These are phyloP conservation scores for Candida frijolesensis DNA, from an alignment of 1,139 yeast genomes.

Conservation along the genomic window DNA sequence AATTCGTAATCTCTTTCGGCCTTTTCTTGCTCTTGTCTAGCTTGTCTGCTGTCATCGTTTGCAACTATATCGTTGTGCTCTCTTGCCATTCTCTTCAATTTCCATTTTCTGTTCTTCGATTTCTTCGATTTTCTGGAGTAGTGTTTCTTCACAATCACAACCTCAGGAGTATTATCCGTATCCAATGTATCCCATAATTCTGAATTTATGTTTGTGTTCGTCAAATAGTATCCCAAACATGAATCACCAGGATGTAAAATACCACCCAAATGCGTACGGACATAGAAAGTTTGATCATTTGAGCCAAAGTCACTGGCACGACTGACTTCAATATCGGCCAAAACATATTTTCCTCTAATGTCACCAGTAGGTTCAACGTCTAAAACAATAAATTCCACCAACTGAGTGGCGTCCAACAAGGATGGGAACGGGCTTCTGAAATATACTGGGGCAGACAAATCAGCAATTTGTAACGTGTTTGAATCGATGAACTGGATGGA, in stretches of 20 bases:
- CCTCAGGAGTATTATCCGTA: slow-evolving; percentile 75
- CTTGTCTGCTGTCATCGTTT: slow-evolving; percentile 72
- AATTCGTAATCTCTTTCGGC: slow-evolving; percentile 95
- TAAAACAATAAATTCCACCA: slow-evolving; percentile 86
- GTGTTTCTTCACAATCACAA: slow-evolving; percentile 86
- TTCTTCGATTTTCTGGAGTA: slow-evolving; percentile 80
- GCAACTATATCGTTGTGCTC: slow-evolving; percentile 91
- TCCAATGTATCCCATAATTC: slow-evolving; percentile 79
- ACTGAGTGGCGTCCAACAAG: slow-evolving; percentile 71
- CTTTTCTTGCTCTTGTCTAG: slow-evolving; percentile 85
- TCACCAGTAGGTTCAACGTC: slow-evolving; percentile 95
- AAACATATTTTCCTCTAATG: slow-evolving; percentile 75
- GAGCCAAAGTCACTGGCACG: slow-evolving; percentile 84
- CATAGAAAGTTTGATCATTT: slow-evolving; percentile 77
- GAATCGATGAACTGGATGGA: slow-evolving; percentile 87
- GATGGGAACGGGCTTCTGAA: slow-evolving; percentile 89
- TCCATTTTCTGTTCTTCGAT: slow-evolving; percentile 87
- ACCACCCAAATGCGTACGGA: slow-evolving; percentile 91
- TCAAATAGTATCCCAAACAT: slow-evolving; percentile 83
- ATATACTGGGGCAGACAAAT: slow-evolving; percentile 71
- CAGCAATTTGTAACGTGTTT: slow-evolving; percentile 77
- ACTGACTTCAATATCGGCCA: slow-evolving; percentile 89
- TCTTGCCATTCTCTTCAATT: slow-evolving; percentile 95
- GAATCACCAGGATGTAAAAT: slow-evolving; percentile 95
- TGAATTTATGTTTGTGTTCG: slow-evolving; percentile 84